Base-by-base conservation (phyloP, 2,329 filamentous ascomycete genomes). In the Dothiorella sarmentorum region DNA sequence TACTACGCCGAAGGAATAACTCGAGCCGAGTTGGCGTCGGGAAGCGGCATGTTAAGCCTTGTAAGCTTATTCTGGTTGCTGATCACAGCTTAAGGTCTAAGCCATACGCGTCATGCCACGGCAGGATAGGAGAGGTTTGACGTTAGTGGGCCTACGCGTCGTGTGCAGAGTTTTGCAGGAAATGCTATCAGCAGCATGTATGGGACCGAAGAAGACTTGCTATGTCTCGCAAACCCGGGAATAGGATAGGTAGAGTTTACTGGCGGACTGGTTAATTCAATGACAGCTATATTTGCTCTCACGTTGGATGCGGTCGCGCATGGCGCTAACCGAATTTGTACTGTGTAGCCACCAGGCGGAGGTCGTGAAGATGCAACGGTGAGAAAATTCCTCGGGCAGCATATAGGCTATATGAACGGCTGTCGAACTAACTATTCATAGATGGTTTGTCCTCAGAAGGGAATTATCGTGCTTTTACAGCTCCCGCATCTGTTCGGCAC, bases 241-340 rank as follows among this genome's bases (percentile, higher is more conserved):
- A 18, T 40, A 29, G 22, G 33, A 13, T n/a, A 18, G n/a, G 13
- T 40, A 38, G 33, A 38, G 15, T 22, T 13, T 11, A 26, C 15
- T 52, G 2, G 33, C 15, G 9, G 33, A n/a, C n/a, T 20, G 49
- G 49, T 29, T 20, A 15, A 40, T 15, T 17, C 22, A 42, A 40
- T 53, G n/a, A n/a, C 20, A 53, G 49, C 49, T 53, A 53, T 31
- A 38, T 53, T 52, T 53, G 35, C 49, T 53, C 35, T 40, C 22
- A 53, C 49, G 33, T 53, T 40, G 22, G 49, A 40, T 29, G 24
- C 33, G 33, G 49, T 17, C 9, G 10, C 31, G 33, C 33, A 15
- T 35, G 3, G 20, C 15, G 29, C 47, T 27, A 52, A 4, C 49
- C 33, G 17, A 7, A 13, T 40, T 20, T n/a, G 33, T 40, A 18